These are phyloP conservation scores for Datisca glomerata DNA, from an alignment of 306 rosid species.

Conservation along the genomic window DNA sequence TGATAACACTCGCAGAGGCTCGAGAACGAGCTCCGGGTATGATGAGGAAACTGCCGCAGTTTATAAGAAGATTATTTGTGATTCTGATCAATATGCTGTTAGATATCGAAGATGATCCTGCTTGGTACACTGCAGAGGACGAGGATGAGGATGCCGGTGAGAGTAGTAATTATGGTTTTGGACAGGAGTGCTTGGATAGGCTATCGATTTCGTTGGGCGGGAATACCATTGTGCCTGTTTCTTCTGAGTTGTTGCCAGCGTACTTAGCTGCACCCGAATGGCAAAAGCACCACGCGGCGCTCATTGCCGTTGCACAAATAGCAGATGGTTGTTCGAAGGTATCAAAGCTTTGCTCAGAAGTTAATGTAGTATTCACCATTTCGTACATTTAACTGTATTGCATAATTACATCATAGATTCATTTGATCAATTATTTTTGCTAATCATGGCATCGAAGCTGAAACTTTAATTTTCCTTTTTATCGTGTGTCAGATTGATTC, in stretches of 20 bases:
- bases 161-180: conserved; percentile 76
- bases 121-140: conserved; percentile 70
- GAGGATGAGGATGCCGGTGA: conserved; percentile 95
- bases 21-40: conserved; percentile 93
- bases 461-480: too few species aligned
- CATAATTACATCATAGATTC: too few species aligned
- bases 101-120: conserved; percentile 80
- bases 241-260: conserved; percentile 75
- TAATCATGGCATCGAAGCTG: too few species aligned
- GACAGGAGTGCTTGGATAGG: conserved; percentile 93
- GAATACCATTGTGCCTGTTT: conserved; percentile 88
- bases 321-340: conserved; percentile 97
- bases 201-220: conserved; percentile 89
- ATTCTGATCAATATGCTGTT: conserved; percentile 76
- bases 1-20: conserved; percentile 86
- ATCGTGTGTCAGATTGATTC: too few species aligned
- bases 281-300: conserved; percentile 90
- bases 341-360: too few species aligned
- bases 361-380: too few species aligned
- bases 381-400: too few species aligned
- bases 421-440: too few species aligned
- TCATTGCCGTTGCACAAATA: conserved; percentile 82
- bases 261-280: conserved; percentile 85
- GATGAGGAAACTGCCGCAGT: conserved; percentile 97
- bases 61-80: conserved; percentile 72